Base-by-base conservation (phyloP, 1,284 basidiomycete genomes). In the Rhodotorula sp. region DNA sequence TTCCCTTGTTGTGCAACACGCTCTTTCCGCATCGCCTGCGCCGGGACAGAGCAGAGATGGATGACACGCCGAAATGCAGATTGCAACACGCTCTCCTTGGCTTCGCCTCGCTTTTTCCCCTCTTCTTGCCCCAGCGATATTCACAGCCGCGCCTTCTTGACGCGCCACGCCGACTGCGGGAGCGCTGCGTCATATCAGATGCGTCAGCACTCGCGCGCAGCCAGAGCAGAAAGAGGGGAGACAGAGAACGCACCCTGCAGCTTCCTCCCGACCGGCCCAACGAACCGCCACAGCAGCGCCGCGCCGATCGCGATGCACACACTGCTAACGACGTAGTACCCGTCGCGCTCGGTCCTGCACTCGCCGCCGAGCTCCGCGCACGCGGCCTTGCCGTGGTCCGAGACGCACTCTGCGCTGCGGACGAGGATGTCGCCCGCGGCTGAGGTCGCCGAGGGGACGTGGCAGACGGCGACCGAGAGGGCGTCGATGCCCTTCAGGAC, bases 401-500 rank as follows among this genome's bases (percentile, higher is more conserved):
- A 91, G 37, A 94, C 90, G 81, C 94, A 97, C 81, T 97, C 94
- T 44, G 46, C 86, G 27, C 27, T 29, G 21, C 50, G 50, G 21
- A 83, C 80, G 39, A 84, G 83, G 54, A 83, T 82, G 56, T 88
- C 86, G 41, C 87, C 84, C 41, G 79, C 75, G 50, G 9, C 12
- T 27, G 12, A 3, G n/a, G n/a, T 4, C 12, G 50, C n/a, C 15
- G 50, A 29, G 21, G 13, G 19, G 67, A 92, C 87, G 72, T 88
- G 84, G 80, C 94, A 97, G 12, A 87, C 89, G 10, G 94, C 92
- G 59, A 88, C 85, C 64, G 88, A 93, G 79, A 97, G 91, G 59
- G 87, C 81, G 82, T 97, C 95, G 70, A 97, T 92, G 15, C 91
- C 91, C 85, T 96, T 93, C 50, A 97, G 84, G 29, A 97, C 89